Evolutionary conservation across 1,284 basidiomycete species (phyloP).

Genomic region (Malassezia yamatoensis): DNA sequence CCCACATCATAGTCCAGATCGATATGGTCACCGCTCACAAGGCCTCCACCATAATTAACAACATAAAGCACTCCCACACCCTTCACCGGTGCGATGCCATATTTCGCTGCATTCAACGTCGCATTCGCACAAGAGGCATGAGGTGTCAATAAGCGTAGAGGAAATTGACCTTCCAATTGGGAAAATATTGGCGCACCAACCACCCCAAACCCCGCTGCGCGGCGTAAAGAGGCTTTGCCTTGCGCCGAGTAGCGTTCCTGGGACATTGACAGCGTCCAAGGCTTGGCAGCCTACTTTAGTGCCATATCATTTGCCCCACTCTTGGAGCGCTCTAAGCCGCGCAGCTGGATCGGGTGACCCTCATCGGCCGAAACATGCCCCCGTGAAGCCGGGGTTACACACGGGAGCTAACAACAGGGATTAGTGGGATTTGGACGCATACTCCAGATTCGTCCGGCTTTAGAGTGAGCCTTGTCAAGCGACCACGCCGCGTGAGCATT

Average conservation of each 20-base stretch:
- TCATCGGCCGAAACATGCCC: background rate
- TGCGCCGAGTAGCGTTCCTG: slow-evolving; percentile 5
- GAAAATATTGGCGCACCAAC: slow-evolving; percentile 13
- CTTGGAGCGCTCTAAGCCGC: background rate
- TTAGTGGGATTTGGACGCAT: background rate
- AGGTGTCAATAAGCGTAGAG: slow-evolving; percentile 10
- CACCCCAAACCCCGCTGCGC: background rate
- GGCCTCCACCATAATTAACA: slow-evolving; percentile 81
- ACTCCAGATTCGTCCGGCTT: too few species aligned
- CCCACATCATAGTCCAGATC: slow-evolving; percentile 60
- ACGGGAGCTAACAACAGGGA: slow-evolving; percentile 2
- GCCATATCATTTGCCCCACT: background rate
- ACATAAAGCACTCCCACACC: slow-evolving; percentile 65
- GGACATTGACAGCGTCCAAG: background rate
- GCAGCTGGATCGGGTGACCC: background rate
- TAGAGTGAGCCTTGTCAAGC: too few species aligned
- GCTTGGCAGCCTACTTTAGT: background rate
- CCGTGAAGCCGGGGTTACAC: background rate
- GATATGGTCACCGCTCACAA: slow-evolving; percentile 76
- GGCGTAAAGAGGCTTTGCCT: slow-evolving; percentile 7
- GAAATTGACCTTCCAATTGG: slow-evolving; percentile 10
- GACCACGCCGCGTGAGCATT: too few species aligned
- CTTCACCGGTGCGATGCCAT: slow-evolving; percentile 14
- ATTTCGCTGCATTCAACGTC: slow-evolving; percentile 2
- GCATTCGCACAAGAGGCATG: slow-evolving; percentile 1